Conservation (phyloP, 805 yeast genomes). For the Ogataea wickerhamii region DNA sequence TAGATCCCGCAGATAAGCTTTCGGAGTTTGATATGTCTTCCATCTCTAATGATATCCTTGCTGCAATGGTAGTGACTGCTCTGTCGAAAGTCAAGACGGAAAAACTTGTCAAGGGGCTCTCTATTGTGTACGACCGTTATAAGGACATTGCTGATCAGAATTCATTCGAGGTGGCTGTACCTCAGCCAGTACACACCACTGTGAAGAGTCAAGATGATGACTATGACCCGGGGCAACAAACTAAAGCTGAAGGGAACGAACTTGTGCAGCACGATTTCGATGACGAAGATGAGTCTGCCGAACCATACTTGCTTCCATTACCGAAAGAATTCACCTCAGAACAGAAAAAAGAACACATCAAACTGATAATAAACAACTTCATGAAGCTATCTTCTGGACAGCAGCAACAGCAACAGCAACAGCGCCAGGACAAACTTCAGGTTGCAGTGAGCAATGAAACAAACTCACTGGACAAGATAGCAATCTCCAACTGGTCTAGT, state of each 20-base stretch:
- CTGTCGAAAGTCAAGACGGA: slow-evolving; percentile 50
- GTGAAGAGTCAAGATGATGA: slow-evolving; percentile 3
- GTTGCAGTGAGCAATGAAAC: slow-evolving; percentile 4
- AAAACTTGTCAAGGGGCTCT: slow-evolving; percentile 60
- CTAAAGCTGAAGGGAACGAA: slow-evolving; percentile 3
- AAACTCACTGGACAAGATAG: slow-evolving; percentile 49
- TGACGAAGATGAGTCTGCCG: slow-evolving; percentile 25
- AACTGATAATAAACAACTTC: slow-evolving; percentile 56
- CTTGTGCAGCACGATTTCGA: slow-evolving; percentile 13
- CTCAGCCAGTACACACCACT: background rate
- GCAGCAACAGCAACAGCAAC: slow-evolving; percentile 23
- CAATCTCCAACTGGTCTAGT: slow-evolving; percentile 48
- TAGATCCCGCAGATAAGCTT: slow-evolving; percentile 56
- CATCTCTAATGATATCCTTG: slow-evolving; percentile 61
- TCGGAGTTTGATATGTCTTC: slow-evolving; percentile 64
- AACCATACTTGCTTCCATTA: slow-evolving; percentile 45
- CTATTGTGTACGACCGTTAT: slow-evolving; percentile 67
- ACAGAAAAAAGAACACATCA: slow-evolving; percentile 56
- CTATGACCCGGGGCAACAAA: slow-evolving; percentile 4
- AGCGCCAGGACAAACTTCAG: slow-evolving; percentile 19
- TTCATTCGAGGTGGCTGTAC: slow-evolving; percentile 5
- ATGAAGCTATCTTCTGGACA: slow-evolving; percentile 41
- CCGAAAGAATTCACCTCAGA: slow-evolving; percentile 51
- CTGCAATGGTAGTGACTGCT: slow-evolving; percentile 64
- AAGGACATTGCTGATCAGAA: slow-evolving; percentile 10